phyloP scores from a whole-genome alignment of 169 alveolate genomes.

The Plasmodium cynomolgi region DNA sequence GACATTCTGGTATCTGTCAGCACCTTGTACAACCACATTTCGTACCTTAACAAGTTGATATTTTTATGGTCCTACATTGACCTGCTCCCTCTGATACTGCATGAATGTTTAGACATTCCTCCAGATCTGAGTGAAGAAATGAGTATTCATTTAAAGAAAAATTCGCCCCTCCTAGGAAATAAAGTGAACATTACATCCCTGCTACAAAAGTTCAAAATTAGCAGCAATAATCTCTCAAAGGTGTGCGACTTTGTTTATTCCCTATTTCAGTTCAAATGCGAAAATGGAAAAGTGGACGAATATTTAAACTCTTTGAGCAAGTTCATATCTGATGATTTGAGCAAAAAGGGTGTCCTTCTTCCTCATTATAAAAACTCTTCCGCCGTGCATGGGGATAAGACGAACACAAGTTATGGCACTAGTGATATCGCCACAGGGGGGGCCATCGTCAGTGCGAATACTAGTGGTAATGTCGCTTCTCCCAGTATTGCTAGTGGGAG shows the following conservation, averaged over 20 bases:
- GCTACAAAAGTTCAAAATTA: slow-evolving; percentile 47
- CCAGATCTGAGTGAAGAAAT: slow-evolving; percentile 9
- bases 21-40: slow-evolving; percentile 23
- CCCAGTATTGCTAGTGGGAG: not conserved
- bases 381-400: not conserved
- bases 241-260: slow-evolving; percentile 27
- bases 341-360: slow-evolving; percentile 8
- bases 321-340: slow-evolving; percentile 19
- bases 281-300: slow-evolving; percentile 58
- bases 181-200: slow-evolving; percentile 13
- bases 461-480: not conserved
- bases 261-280: slow-evolving; percentile 60
- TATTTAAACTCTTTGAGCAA: slow-evolving; percentile 36
- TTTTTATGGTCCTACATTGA: slow-evolving; percentile 71
- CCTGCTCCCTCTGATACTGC: slow-evolving; percentile 33
- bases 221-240: slow-evolving; percentile 13
- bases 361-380: not conserved
- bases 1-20: slow-evolving; percentile 61
- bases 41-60: slow-evolving; percentile 19
- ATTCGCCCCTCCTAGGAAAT: slow-evolving; percentile 19
- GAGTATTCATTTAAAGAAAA: slow-evolving; percentile 42
- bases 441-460: not conserved
- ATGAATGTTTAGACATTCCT: slow-evolving; percentile 60
- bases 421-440: not conserved
- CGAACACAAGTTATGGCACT: not conserved